These are phyloP conservation scores for Typha latifolia DNA, from an alignment of 176 grass and related monocot species.

Conservation along the genomic window DNA sequence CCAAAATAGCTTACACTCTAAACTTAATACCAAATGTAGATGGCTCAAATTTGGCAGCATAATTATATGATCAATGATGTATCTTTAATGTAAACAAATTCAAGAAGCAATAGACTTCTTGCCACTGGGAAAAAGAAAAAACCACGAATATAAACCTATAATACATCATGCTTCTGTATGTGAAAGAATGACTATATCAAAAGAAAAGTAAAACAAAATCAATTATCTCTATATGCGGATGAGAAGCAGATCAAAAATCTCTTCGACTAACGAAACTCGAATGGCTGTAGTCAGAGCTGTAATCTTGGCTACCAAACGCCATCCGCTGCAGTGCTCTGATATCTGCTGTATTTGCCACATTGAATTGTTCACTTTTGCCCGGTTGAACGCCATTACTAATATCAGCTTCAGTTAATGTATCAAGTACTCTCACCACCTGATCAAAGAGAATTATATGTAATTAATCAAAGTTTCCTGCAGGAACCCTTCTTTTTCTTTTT, in stretches of 20 bases:
- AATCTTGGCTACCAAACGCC: conserved; percentile 89
- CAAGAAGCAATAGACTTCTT: no score
- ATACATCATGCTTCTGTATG: no score
- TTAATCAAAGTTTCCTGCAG: background rate
- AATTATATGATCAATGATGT: no score
- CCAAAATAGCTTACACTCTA: no score
- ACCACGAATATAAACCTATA: background rate
- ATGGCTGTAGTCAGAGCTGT: conserved; percentile 50
- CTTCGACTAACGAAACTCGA: conserved; percentile 35
- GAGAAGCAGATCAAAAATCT: conserved; percentile 25
- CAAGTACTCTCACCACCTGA: conserved; percentile 75
- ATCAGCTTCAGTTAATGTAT: conserved; percentile 63
- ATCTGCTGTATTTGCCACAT: conserved; percentile 53
- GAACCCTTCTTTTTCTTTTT: background rate
- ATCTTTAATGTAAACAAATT: no score
- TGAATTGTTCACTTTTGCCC: conserved; percentile 80
- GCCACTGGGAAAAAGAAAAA: background rate
- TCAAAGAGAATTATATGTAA: background rate
- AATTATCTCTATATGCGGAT: no score
- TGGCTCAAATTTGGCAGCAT: no score
- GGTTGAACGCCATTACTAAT: conserved; percentile 76
- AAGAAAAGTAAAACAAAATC: background rate
- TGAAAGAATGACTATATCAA: no score
- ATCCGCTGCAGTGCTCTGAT: conserved; percentile 75
- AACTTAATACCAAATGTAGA: no score